A percentile compares a stretch with the other conserved stretches of the same genome.
Conservation (phyloP, 2,329 filamentous ascomycete genomes). For the Aspergillus udagawae region DNA sequence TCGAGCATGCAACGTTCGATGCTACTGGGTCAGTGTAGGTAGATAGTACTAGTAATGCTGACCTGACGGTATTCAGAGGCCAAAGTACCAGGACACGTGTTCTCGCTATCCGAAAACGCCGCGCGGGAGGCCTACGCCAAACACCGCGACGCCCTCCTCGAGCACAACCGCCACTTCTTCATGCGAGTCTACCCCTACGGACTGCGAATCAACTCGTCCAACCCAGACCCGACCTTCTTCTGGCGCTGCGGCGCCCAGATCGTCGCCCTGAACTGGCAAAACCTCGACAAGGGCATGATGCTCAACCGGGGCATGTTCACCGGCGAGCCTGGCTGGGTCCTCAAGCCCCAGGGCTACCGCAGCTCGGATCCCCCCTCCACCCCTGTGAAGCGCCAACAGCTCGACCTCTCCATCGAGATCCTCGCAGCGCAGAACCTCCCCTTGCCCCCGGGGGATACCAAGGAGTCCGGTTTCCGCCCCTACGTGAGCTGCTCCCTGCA, state of each 20-base stretch:
- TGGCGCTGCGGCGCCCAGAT: constrained; percentile 90
- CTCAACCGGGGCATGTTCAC: constrained; percentile 90
- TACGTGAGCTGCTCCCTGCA: constrained; percentile 78
- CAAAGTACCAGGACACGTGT: constrained; percentile 58
- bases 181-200: constrained; percentile 89
- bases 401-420: constrained; percentile 69
- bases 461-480: constrained; percentile 62
- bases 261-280: constrained; percentile 92
- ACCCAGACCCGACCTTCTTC: constrained; percentile 77
- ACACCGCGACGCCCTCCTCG: constrained; percentile 61
- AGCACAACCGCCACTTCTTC: constrained; percentile 75
- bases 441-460: constrained; percentile 54
- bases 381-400: constrained; percentile 47
- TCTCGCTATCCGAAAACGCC: constrained; percentile 60
- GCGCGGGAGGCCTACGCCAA: constrained; percentile 61
- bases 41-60: background rate
- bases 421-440: constrained; percentile 74
- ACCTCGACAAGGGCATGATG: constrained; percentile 90
- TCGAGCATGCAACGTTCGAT: too few relatives aligned
- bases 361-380: constrained; percentile 23
- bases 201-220: constrained; percentile 76
- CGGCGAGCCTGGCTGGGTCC: constrained; percentile 74
- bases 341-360: constrained; percentile 76
- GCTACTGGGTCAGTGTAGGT: background rate
- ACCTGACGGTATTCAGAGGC: constrained; percentile 33